Evolutionary conservation across 2,329 filamentous ascomycete genomes (phyloP).

Genomic region (Epichloe elymi): DNA sequence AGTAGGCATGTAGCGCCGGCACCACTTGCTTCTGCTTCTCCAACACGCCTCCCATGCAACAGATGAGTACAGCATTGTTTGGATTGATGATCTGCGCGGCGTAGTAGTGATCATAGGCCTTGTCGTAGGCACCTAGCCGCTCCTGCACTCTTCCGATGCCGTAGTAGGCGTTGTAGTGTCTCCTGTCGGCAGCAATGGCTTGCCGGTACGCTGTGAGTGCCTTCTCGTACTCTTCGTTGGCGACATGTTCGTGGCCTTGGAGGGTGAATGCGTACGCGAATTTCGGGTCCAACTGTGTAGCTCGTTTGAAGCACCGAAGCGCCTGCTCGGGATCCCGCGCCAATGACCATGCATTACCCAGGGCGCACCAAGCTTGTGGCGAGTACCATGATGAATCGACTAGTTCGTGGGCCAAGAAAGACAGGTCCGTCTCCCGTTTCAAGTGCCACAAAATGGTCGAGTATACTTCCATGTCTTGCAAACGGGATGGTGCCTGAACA

Average conservation of each 20-base stretch:
- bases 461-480: slow-evolving; percentile 96
- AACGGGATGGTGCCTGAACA: slow-evolving; percentile 63
- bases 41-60: slow-evolving; percentile 79
- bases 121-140: slow-evolving; percentile 79
- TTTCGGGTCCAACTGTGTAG: slow-evolving; percentile 76
- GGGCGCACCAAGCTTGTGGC: slow-evolving; percentile 88
- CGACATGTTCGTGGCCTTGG: slow-evolving; percentile 89
- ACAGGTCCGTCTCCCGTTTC: slow-evolving; percentile 81
- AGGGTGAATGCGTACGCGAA: slow-evolving; percentile 95
- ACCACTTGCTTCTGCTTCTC: slow-evolving; percentile 78
- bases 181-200: slow-evolving; percentile 71
- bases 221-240: slow-evolving; percentile 95
- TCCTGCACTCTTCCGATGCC: slow-evolving; percentile 75
- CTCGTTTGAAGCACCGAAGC: slow-evolving; percentile 84
- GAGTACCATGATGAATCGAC: slow-evolving; percentile 78
- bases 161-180: slow-evolving; percentile 98
- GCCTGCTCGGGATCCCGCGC: slow-evolving; percentile 90
- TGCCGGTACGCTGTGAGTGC: slow-evolving; percentile 77
- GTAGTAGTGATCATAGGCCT: slow-evolving; percentile 83
- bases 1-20: slow-evolving; percentile 69
- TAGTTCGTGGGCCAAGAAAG: slow-evolving; percentile 82
- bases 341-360: slow-evolving; percentile 90
- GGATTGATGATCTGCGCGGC: slow-evolving; percentile 83
- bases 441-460: slow-evolving; percentile 98
- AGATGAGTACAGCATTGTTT: slow-evolving; percentile 82